Conservation (phyloP, 108 stramenopile species). For the Cyclotella baltica region DNA sequence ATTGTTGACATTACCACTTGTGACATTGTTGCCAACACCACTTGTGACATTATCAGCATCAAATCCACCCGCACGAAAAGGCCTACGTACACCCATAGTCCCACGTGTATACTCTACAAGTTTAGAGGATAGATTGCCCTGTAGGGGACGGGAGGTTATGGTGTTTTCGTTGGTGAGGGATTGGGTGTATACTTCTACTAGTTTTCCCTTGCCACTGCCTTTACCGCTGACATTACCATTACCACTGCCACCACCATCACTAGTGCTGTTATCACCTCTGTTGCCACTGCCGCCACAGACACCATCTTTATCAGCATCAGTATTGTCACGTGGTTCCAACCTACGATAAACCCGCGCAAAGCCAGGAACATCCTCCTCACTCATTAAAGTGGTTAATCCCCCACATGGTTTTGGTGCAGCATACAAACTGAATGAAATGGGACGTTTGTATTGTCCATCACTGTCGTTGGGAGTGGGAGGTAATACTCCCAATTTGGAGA, state of each 20-base stretch:
- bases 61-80: conserved; percentile 81
- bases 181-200: conserved; percentile 51
- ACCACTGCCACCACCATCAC: conserved; percentile 7
- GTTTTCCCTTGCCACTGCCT: no score
- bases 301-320: conserved; percentile 20
- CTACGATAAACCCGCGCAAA: conserved; percentile 36
- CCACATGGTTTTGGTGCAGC: conserved; percentile 35
- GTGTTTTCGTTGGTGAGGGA: conserved; percentile 27
- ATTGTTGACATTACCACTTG: neutral
- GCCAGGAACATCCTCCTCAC: conserved; percentile 37
- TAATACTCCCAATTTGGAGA: conserved; percentile 3
- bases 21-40: neutral
- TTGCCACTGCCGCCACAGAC: no score
- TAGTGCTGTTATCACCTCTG: no score
- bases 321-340: conserved; percentile 1
- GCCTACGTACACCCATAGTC: conserved; percentile 60
- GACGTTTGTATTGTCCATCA: conserved; percentile 10
- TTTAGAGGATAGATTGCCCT: conserved; percentile 79
- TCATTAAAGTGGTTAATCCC: conserved; percentile 43
- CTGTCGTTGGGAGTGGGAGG: neutral
- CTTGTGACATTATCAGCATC: conserved; percentile 43
- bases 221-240: no score
- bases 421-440: conserved; percentile 34
- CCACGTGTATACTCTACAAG: conserved; percentile 84
- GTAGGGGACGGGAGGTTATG: conserved; percentile 54